Conservation (phyloP, 2,329 filamentous ascomycete species). For the Xylariaceae sp. region DNA sequence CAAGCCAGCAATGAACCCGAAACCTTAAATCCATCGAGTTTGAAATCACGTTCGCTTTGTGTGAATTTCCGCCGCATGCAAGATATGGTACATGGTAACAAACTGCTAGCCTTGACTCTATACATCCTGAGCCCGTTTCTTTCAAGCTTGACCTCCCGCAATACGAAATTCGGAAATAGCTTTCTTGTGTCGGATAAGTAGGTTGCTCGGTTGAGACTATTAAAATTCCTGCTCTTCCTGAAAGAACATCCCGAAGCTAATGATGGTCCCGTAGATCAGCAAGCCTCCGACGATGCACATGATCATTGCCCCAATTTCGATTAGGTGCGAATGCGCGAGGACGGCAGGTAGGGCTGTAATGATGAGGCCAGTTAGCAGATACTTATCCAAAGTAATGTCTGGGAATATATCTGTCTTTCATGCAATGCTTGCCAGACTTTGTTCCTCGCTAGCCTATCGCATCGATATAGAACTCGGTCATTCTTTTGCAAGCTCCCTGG, state of each 20-base stretch:
- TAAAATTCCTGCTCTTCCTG: slow-evolving; percentile 96
- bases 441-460: background rate
- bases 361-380: slow-evolving; percentile 12
- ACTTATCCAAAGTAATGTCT: slow-evolving; percentile 1
- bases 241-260: slow-evolving; percentile 98
- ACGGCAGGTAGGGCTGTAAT: slow-evolving; percentile 81
- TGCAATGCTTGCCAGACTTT: background rate
- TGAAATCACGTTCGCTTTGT: slow-evolving; percentile 3
- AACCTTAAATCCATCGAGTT: slow-evolving; percentile 9
- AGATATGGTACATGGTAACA: slow-evolving; percentile 20
- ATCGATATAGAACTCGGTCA: background rate
- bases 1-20: too few relatives aligned
- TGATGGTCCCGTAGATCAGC: slow-evolving; percentile 96
- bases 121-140: background rate
- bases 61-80: slow-evolving; percentile 14
- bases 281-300: slow-evolving; percentile 95
- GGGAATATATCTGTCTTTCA: slow-evolving; percentile 14
- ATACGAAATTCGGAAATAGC: background rate
- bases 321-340: slow-evolving; percentile 85
- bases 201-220: background rate
- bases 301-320: slow-evolving; percentile 82
- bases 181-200: background rate
- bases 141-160: background rate
- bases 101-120: slow-evolving; percentile 13
- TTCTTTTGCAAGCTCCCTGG: background rate